Evolutionary conservation across 371 early-diverging fungal genomes (phyloP), one percentile per base, ranked within the genome.

Genomic region (Apophysomyces sp.): DNA sequence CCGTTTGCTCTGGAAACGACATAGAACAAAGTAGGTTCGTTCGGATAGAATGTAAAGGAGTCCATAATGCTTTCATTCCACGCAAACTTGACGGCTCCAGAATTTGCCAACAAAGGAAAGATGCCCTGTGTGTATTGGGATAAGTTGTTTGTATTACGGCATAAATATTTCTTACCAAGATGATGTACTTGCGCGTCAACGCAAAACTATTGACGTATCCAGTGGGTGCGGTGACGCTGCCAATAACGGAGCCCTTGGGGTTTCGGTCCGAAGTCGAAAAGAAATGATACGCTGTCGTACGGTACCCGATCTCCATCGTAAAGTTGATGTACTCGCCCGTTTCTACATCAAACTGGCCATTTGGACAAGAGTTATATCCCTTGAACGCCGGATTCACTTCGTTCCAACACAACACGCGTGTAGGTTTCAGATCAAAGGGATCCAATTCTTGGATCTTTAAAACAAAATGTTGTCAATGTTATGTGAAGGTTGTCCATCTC

Each of bases 321-420:
- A 88, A 89, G 52, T 89, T 86, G 73, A 91, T 86, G 63, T 89
- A 81, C 74, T 92, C 90, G 39, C 89, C 86, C 9, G 87, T 86
- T 34, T 71, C 68, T 4, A 82, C 63, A 71, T 93, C 94, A 52
- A 74, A 84, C 61, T 86, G 85, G 29, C 86, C 80, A 63, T 90
- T 90, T 9, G 92, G 88, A 52, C 85, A 83, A 16, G 91, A 82
- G 53, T 84, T 83, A 55, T 82, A 75, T 5, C 93, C 93, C 65
- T 78, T 83, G 69, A 92, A 89, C 13, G 68, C 75, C 6, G 89
- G 79, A 67, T 92, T 90, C 55, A 92, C 76, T 63, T 85, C 83
- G 29, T 81, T 73, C 81, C 87, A 87, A 16, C 84, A 79, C 29
- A 86, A 73, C 4, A 86, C 74, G 13, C 87, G 86, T 9, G 80